Percentiles rank a stretch among this genome's conserved stretches.
phyloP scores from a whole-genome alignment of 2,329 filamentous ascomycete species.

The Arthrinium puccinioides region DNA sequence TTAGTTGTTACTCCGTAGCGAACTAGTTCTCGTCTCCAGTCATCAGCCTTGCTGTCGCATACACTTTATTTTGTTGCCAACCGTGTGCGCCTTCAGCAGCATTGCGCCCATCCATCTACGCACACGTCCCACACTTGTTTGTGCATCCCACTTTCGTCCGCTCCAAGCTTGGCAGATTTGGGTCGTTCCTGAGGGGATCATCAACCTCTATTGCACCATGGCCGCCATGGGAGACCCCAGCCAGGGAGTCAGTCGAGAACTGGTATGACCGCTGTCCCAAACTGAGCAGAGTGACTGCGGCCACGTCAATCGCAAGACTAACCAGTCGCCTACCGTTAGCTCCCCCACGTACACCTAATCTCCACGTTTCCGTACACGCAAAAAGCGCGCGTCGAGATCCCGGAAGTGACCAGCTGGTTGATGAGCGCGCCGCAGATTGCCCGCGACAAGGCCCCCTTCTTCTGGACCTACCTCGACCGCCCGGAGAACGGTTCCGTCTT shows the following conservation, averaged over 20 bases:
- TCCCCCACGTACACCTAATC: conserved; percentile 84
- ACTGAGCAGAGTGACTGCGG: too few species aligned
- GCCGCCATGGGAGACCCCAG: conserved; percentile 35
- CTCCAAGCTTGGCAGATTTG: too few species aligned
- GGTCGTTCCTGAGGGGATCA: conserved; percentile 2
- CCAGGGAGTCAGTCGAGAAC: conserved; percentile 34
- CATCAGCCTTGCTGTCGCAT: too few species aligned
- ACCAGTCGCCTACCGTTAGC: conserved; percentile 38
- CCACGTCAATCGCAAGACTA: too few species aligned
- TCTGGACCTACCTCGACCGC: conserved; percentile 84
- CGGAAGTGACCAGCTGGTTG: conserved; percentile 77
- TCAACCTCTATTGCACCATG: too few species aligned
- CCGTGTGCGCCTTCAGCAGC: too few species aligned
- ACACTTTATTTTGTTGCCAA: too few species aligned
- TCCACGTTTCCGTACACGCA: conserved; percentile 76
- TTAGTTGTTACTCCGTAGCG: too few species aligned
- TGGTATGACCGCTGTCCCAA: conserved; percentile 29
- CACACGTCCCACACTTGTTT: too few species aligned
- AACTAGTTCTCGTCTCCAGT: too few species aligned
- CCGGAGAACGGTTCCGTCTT: conserved; percentile 77
- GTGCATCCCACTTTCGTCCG: too few species aligned
- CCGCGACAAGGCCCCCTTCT: conserved; percentile 77
- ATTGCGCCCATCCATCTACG: too few species aligned
- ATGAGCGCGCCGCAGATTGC: conserved; percentile 78
- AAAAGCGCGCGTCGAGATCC: conserved; percentile 61